Evolutionary conservation across 768 basidiomycete genomes (phyloP).

Genomic region (Lentinula lateritia): DNA sequence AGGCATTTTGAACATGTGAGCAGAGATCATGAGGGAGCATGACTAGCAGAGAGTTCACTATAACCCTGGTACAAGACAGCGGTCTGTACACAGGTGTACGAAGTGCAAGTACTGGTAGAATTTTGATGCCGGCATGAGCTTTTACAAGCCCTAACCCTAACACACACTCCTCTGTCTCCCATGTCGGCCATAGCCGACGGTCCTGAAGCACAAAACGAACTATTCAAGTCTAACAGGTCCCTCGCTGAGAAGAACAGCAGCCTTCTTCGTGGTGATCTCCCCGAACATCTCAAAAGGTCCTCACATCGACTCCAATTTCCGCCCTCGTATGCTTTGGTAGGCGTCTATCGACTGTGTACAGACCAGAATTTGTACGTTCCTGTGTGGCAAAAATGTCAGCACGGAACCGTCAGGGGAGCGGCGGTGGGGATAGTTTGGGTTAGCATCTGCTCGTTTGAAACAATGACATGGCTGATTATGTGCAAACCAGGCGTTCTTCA

Average conservation of each 20-base stretch:
- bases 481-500: slow-evolving; percentile 47
- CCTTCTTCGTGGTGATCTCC: slow-evolving; percentile 24
- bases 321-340: slow-evolving; percentile 81
- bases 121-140: neutral
- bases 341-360: slow-evolving; percentile 75
- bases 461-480: neutral
- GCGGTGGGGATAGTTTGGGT: slow-evolving; percentile 72
- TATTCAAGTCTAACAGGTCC: neutral
- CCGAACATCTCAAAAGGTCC: slow-evolving; percentile 45
- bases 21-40: slow-evolving; percentile 78
- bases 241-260: neutral
- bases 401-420: slow-evolving; percentile 67
- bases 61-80: too few species aligned
- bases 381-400: slow-evolving; percentile 80
- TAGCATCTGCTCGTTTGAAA: slow-evolving; percentile 14
- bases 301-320: slow-evolving; percentile 65
- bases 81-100: too few species aligned
- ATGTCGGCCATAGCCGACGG: slow-evolving; percentile 6
- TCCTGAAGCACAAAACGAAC: slow-evolving; percentile 11
- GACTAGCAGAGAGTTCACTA: neutral
- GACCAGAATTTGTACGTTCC: slow-evolving; percentile 66
- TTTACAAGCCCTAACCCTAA: neutral
- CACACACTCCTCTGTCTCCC: neutral
- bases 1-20: slow-evolving; percentile 88
- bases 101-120: too few species aligned